A percentile compares a stretch with the other conserved stretches of the same genome.
phyloP scores from a whole-genome alignment of 306 rosid species.

The Citrullus mucosospermus region DNA sequence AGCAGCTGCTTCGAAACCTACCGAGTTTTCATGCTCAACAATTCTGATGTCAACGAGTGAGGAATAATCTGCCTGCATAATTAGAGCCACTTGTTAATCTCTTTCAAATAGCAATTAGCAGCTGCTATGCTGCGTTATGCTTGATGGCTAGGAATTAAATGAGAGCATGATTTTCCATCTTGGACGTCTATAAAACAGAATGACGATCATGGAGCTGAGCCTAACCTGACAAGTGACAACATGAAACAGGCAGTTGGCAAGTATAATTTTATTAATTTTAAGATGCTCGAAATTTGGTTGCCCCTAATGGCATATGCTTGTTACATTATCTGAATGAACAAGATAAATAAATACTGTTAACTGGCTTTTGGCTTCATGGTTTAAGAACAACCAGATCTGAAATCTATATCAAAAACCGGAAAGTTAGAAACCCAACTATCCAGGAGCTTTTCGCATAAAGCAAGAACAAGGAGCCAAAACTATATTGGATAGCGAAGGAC shows the following conservation, averaged over 20 bases:
- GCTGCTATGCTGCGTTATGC: background rate
- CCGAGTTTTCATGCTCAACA: conserved; percentile 18
- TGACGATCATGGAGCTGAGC: background rate
- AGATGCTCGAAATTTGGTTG: background rate
- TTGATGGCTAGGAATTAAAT: background rate
- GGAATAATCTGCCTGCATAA: conserved; percentile 35
- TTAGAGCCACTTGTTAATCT: background rate
- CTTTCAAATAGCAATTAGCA: background rate
- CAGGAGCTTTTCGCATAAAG: background rate
- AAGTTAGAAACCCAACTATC: background rate
- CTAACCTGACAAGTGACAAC: background rate
- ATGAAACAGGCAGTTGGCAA: background rate
- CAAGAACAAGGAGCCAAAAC: background rate
- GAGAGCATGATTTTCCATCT: background rate
- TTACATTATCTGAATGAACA: background rate
- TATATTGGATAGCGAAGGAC: background rate
- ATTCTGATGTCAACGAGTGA: conserved; percentile 38
- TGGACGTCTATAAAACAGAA: background rate
- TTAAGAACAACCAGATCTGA: background rate
- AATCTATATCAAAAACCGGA: background rate
- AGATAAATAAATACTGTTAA: background rate
- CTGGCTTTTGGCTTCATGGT: background rate
- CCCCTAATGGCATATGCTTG: background rate
- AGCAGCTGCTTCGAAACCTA: conserved; percentile 4
- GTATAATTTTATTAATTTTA: background rate